Base-by-base conservation (phyloP, 2,329 filamentous ascomycete genomes). In the Lachnellula subtilissima region DNA sequence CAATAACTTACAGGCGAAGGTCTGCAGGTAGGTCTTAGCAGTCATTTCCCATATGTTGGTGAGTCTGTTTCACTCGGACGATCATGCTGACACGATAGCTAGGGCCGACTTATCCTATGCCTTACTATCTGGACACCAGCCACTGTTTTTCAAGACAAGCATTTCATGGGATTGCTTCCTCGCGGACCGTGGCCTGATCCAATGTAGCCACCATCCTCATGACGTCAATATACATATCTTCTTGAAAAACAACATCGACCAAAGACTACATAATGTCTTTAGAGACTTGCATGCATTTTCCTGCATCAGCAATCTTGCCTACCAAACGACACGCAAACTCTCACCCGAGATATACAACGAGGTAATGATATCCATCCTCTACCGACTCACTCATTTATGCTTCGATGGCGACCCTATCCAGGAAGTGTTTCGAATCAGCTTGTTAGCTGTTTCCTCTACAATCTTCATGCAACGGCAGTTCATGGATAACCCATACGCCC, bases 1-100 rank as follows among this genome's bases (percentile, higher is more conserved):
- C 22, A 52, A 61, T 23, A 74, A 72, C 40, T 63, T 74, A 2
- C 49, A 71, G 1, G 61, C 71, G 12, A 72, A 75, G 42, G 60
- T 72, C 19, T 56, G 70, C 7, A 69, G 66, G 69, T 71, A 55
- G 48, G 57, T 23, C 1, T 40, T 39, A 15, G 12, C 36, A 28
- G 25, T 39, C 9, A 12, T 39, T 39, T 15, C 12, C 12, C 1
- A 5, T 14, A n/a, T 39, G 5, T n/a, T n/a, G 4, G 4, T n/a
- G 9, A 39, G 12, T 2, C 9, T 2, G 12, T 39, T 28, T 28
- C 12, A 14, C 46, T 43, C 15, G 2, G 17, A 43, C 3, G 17
- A 22, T 11, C 5, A 42, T 23, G 17, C 47, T 61, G 56, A 48
- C 63, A 66, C 45, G n/a, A 43, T 68, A 19, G 56, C 61, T 5